Conservation (phyloP, 2,329 filamentous ascomycete species). For the Verticillium zaregamsianum region DNA sequence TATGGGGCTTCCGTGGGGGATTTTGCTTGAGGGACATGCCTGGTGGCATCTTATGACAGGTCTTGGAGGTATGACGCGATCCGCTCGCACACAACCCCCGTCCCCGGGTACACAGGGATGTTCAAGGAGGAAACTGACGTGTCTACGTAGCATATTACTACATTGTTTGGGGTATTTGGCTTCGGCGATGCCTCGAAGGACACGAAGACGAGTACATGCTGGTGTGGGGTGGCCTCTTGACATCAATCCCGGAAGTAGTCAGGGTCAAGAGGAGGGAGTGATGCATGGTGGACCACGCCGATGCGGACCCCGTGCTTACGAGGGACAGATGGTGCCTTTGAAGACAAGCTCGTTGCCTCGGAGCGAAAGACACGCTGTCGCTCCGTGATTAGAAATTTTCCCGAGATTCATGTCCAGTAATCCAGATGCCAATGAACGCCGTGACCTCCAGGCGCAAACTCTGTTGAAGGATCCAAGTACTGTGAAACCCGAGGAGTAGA, state of each 20-base stretch:
- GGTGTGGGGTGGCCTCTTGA: constrained; percentile 61
- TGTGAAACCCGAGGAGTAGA: too few species aligned
- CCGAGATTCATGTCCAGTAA: too few species aligned
- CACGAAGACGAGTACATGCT: constrained; percentile 68
- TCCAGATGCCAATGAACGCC: too few species aligned
- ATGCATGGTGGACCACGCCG: neutral
- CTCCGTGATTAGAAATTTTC: too few species aligned
- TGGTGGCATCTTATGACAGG: constrained; percentile 79
- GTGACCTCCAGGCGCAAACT: too few species aligned
- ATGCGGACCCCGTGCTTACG: too few species aligned
- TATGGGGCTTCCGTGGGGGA: constrained; percentile 74
- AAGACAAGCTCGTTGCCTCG: too few species aligned
- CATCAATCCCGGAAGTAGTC: constrained; percentile 45
- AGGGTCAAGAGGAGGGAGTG: constrained; percentile 23
- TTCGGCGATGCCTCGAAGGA: constrained; percentile 71
- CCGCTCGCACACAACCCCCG: neutral
- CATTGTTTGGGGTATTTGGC: constrained; percentile 79
- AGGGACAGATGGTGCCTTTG: too few species aligned
- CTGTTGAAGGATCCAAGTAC: too few species aligned
- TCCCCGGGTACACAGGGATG: too few species aligned
- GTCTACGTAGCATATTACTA: constrained; percentile 61
- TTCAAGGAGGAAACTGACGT: constrained; percentile 32
- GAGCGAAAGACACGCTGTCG: too few species aligned
- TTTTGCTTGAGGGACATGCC: constrained; percentile 57
- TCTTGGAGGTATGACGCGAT: constrained; percentile 41